Conservation (phyloP, 2,329 filamentous ascomycete genomes). For the Calonectria honghensis region DNA sequence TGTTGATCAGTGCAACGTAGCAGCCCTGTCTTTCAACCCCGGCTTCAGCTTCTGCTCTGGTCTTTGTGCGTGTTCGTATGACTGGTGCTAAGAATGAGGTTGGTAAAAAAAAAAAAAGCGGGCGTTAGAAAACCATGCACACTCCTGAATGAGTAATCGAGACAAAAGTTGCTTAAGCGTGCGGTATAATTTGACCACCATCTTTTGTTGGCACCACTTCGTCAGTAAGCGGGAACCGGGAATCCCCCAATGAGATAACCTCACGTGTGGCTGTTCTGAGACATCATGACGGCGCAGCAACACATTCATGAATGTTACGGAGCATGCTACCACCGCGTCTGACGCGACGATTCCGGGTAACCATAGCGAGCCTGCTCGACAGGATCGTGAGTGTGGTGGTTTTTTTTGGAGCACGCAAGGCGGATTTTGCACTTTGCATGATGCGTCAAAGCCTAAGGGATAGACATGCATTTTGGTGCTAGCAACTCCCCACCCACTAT, state of each 20-base stretch:
- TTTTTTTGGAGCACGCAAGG: conserved; percentile 29
- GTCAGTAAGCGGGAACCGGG: conserved; percentile 38
- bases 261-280: conserved; percentile 35
- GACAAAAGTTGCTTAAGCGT: background rate
- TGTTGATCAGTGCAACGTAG: conserved; percentile 24
- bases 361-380: background rate
- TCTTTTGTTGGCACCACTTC: conserved; percentile 15
- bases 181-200: conserved; percentile 19
- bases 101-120: conserved; percentile 10
- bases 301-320: conserved; percentile 6
- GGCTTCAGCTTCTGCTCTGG: conserved; percentile 5
- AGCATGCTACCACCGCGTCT: conserved; percentile 23
- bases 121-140: conserved; percentile 13
- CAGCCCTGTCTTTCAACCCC: conserved; percentile 13
- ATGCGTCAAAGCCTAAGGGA: conserved; percentile 34
- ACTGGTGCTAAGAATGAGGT: background rate
- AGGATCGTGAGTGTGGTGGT: conserved; percentile 15
- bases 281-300: conserved; percentile 40
- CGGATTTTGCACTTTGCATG: conserved; percentile 27
- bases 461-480: conserved; percentile 20
- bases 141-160: conserved; percentile 8
- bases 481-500: conserved; percentile 22
- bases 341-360: conserved; percentile 5
- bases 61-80: background rate
- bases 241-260: conserved; percentile 23